Percentiles rank a stretch among this genome's conserved stretches.
Conservation (phyloP, 495 filamentous ascomycete genomes). For the Aspergillus steynii region DNA sequence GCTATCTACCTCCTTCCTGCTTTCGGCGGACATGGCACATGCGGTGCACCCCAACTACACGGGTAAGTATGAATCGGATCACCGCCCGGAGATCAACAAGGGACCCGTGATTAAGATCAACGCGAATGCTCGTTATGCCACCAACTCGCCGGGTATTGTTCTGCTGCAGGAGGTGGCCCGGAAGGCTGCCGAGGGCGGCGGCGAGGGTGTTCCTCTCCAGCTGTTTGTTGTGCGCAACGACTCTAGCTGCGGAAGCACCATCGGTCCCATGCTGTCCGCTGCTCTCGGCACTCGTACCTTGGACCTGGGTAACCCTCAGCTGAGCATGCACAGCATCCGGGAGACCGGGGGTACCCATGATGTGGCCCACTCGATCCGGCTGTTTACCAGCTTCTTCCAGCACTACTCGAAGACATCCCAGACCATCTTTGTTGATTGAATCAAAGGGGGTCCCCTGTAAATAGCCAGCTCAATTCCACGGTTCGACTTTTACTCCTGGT, state of each 20-base stretch:
- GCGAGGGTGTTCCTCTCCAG: constrained; percentile 76
- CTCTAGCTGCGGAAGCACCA: constrained; percentile 89
- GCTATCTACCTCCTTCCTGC: constrained; percentile 85
- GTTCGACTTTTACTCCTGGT: not conserved
- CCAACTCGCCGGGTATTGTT: constrained; percentile 93
- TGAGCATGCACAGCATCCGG: constrained; percentile 95
- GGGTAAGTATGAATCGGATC: constrained; percentile 84
- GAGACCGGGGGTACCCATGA: constrained; percentile 88
- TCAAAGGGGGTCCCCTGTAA: not conserved
- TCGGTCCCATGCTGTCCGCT: constrained; percentile 91
- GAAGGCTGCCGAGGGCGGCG: constrained; percentile 50
- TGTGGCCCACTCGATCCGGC: constrained; percentile 79
- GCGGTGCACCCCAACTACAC: constrained; percentile 92
- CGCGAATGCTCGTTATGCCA: constrained; percentile 93
- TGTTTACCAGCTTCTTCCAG: constrained; percentile 87
- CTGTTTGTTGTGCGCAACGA: constrained; percentile 97
- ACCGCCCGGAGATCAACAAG: constrained; percentile 93
- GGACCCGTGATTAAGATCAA: constrained; percentile 97
- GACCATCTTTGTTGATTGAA: constrained; percentile 75
- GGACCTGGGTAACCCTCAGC: constrained; percentile 92
- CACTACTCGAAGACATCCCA: constrained; percentile 76
- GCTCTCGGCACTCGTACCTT: constrained; percentile 82
- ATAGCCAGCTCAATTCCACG: not conserved
- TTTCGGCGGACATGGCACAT: constrained; percentile 98
- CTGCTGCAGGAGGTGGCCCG: constrained; percentile 84